Evolutionary conservation across 2,329 filamentous ascomycete genomes (phyloP), one percentile per base, ranked within the genome.

Genomic region (Neurospora sp.): DNA sequence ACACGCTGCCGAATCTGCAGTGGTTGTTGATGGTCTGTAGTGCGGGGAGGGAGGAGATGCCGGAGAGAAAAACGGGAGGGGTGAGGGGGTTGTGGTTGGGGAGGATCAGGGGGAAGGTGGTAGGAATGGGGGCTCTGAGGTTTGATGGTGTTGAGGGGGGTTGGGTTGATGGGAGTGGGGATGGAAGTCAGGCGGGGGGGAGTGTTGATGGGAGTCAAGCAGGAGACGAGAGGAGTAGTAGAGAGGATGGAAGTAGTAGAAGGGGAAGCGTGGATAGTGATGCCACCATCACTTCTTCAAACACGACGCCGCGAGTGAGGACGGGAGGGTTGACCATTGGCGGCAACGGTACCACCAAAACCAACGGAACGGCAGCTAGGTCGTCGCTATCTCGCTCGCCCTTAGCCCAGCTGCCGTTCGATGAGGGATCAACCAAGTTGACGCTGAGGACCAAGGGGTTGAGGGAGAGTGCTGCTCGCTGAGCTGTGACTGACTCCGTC

Each of bases 1-100:
- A 98, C 75, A 97, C 95, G 0, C 82, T 98, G 7, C 93, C 95
- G 1, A 99, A 99, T 77, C 83, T 99, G 10, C 97, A 97, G 78
- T 97, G 97, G 75, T 82, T 98, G 17, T 83, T 98, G 1, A 97
- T 96, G 75, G 90, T 98, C 1, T 91, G 93, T 74, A 96, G 92
- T 39, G 93, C 93, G 0, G 93, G 93, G 0, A 90, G 78, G 1
- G 85, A 87, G 38, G 86, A 90, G 70, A 79, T 90, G 2, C 88
- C 88, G 0, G 86, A 86, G 75, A 82, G 88, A 46, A 90, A 89
- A 73, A 83, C 83, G 52, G 88, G 88, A 13, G 88, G 88, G 10
- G 84, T 90, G 0, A 80, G 87, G 38, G 88, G 88, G 0, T 77
- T 90, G 2, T 85, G 86, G 81, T 82, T 82, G 0, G 85, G 86